Evolutionary conservation across 192 early-diverging fungal genomes (phyloP), one percentile per base, ranked within the genome.

Genomic region (Rhizophagus clarus): DNA sequence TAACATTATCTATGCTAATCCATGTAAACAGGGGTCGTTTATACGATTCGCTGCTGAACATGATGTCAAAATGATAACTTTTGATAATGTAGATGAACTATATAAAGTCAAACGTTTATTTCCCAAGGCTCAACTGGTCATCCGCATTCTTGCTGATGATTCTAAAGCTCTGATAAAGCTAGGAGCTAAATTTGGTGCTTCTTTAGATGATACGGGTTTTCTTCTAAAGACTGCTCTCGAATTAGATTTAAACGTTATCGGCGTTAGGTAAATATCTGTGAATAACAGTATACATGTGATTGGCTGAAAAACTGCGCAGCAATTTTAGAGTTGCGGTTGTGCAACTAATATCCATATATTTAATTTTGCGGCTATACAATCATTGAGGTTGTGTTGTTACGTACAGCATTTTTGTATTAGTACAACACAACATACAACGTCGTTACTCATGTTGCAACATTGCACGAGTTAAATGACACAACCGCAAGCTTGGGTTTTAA

Each of bases 51-150:
- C 97, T 1, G 83, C 86, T 32, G 83, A 84, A 32, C 88, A 91
- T 68, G 91, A 93, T 75, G 95, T 99, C 37, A 83, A 83, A 69
- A 92, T 95, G 91, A 96, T 99, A 95, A 99, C 98, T 28, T 99
- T 99, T 89, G 98, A 99, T 87, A 99, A 99, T 88, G 92, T 92
- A 4, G 98, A 99, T 87, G 98, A 99, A 84, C 91, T 99, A 3
- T 86, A 89, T 88, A 99, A 99, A 89, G 92, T 99, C 82, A 93
- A 95, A 82, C 81, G 86, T 42, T 85, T 88, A 79, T 91, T 94
- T 82, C 95, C 96, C 37, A 86, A 92, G 32, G 96, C 98, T 37
- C 88, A 94, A 80, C 87, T 96, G 66, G 91, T 99, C 28, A 87
- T 99, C 51, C 95, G 98, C 68, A 96, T 99, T 82, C 86, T 98